Evolutionary conservation across 202 grass and related monocot species (phyloP).

Genomic region (Carex sylvatica): DNA sequence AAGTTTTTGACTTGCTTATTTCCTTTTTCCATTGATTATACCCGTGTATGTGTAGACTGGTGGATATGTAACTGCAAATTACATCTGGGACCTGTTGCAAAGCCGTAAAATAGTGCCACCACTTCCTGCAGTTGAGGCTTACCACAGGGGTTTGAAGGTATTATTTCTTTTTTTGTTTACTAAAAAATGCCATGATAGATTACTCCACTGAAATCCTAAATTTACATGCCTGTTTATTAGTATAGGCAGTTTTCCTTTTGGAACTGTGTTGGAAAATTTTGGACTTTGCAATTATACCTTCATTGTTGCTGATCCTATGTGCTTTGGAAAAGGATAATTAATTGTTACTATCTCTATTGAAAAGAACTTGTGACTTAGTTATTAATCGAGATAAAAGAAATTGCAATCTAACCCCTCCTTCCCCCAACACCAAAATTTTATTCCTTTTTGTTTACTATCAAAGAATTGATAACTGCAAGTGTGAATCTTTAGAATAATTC

Average conservation of each 20-base stretch:
- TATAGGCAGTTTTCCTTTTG: not conserved
- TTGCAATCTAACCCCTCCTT: not conserved
- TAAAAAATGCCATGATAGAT: not conserved
- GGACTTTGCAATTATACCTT: not conserved
- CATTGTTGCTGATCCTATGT: not conserved
- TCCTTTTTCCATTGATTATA: slow-evolving; percentile 12
- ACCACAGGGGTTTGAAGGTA: slow-evolving; percentile 92
- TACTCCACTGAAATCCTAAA: not conserved
- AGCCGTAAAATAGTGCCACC: slow-evolving; percentile 53
- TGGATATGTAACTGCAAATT: slow-evolving; percentile 92
- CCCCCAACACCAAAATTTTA: not conserved
- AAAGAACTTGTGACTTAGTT: not conserved
- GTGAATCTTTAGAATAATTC: not conserved
- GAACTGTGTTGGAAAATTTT: not conserved
- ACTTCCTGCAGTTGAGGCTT: slow-evolving; percentile 82
- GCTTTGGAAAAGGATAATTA: not conserved
- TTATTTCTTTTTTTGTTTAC: not conserved
- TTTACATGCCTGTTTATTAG: not conserved
- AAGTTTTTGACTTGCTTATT: not conserved
- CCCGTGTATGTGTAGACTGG: slow-evolving; percentile 47
- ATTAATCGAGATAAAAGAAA: too few relatives aligned
- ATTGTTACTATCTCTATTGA: not conserved
- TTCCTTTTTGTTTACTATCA: not conserved
- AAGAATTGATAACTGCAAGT: not conserved
- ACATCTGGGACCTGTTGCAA: slow-evolving; percentile 86